A percentile compares a stretch with the other conserved stretches of the same genome.
Evolutionary conservation across 352 stramenopile species (phyloP).

Genomic region (Phytophthora sp.): DNA sequence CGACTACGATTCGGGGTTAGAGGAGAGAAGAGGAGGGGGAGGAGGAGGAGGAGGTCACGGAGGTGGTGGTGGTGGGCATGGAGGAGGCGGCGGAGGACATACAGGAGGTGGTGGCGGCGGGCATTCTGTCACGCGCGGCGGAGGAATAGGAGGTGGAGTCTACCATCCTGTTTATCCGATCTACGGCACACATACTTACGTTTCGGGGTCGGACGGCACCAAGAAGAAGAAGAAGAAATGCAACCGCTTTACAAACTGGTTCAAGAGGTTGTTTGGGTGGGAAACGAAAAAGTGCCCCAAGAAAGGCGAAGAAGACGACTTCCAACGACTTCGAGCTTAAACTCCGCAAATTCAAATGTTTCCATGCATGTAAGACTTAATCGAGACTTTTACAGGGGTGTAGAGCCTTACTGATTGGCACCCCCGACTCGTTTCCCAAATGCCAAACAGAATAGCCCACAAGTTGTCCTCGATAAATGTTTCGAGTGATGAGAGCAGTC

Average conservation of each 20-base stretch:
- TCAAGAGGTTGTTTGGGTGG: conserved; percentile 6
- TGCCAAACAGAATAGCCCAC: no score
- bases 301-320: not conserved
- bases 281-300: conserved; percentile 10
- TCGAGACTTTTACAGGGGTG: not conserved
- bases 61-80: not conserved
- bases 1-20: not conserved
- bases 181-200: conserved; percentile 3
- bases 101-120: not conserved
- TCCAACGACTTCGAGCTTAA: conserved; percentile 1
- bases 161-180: not conserved
- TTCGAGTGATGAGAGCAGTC: no score
- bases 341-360: no score
- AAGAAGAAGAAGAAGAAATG: conserved; percentile 12
- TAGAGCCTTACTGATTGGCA: no score
- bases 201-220: not conserved
- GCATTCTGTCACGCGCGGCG: not conserved
- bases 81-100: not conserved
- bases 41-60: not conserved
- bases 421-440: no score
- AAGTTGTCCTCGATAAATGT: no score
- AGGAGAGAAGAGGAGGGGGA: conserved; percentile 1
- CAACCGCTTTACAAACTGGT: conserved; percentile 21
- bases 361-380: not conserved
- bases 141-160: not conserved